Conservation (phyloP, 1,284 basidiomycete species). For the Macrocystidia cucumis region DNA sequence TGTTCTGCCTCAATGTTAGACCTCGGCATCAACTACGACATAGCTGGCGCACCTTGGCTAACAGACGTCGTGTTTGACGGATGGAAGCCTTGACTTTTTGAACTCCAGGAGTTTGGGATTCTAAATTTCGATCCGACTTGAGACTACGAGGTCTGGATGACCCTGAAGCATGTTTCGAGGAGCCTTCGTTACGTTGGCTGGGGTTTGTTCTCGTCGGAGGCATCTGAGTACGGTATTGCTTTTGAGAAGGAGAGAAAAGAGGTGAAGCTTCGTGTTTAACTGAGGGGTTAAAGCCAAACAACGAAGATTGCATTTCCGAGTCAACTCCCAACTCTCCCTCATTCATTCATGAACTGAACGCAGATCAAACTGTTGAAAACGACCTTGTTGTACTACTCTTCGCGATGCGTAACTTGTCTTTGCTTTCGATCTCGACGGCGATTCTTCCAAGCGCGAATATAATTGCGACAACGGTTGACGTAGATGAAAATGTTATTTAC, state of each 20-base stretch:
- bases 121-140: no score
- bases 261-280: no score
- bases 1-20: constrained; percentile 40
- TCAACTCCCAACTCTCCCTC: neutral
- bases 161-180: constrained; percentile 15
- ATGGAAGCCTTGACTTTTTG: constrained; percentile 78
- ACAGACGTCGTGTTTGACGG: constrained; percentile 70
- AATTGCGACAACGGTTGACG: constrained; percentile 51
- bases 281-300: constrained; percentile 9
- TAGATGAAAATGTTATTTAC: constrained; percentile 60
- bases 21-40: neutral
- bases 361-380: no score
- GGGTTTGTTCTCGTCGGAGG: constrained; percentile 23
- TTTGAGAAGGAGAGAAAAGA: no score
- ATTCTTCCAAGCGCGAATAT: constrained; percentile 25
- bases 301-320: constrained; percentile 11
- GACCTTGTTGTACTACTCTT: neutral
- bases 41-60: constrained; percentile 54
- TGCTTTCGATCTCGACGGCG: constrained; percentile 24
- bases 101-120: constrained; percentile 40
- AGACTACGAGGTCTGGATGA: constrained; percentile 14
- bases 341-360: no score
- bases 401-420: constrained; percentile 34
- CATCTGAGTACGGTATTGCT: no score
- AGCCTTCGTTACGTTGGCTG: constrained; percentile 16